Conservation (phyloP, 139 green algal species). For the Coelastrella sp. region DNA sequence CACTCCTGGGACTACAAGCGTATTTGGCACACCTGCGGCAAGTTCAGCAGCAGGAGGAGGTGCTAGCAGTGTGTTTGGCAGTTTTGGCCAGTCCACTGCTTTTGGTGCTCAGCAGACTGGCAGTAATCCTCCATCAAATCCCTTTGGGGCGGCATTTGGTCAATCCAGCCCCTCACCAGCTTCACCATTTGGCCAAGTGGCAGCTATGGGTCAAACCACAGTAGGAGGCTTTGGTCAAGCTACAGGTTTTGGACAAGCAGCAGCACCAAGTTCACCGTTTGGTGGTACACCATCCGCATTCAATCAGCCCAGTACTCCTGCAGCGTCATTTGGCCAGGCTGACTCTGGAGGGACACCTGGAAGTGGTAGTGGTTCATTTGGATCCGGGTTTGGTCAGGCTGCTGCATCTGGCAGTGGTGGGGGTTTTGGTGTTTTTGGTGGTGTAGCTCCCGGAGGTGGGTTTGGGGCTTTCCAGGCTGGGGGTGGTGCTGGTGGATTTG, state of each 20-base stretch:
- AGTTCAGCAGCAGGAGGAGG: too few relatives aligned
- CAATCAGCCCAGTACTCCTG: conserved; percentile 7
- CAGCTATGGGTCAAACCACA: too few relatives aligned
- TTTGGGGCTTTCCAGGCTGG: conserved; percentile 25
- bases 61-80: too few relatives aligned
- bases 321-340: conserved; percentile 17
- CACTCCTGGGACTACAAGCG: too few relatives aligned
- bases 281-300: not conserved
- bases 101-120: too few relatives aligned
- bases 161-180: too few relatives aligned
- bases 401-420: not conserved
- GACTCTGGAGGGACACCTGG: not conserved
- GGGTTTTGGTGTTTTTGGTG: conserved; percentile 31
- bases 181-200: too few relatives aligned
- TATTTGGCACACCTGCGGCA: too few relatives aligned
- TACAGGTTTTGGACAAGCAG: conserved; percentile 27
- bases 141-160: too few relatives aligned
- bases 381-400: conserved; percentile 24
- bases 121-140: too few relatives aligned
- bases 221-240: conserved; percentile 39
- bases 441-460: conserved; percentile 2
- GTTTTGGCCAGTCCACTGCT: too few relatives aligned
- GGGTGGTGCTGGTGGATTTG: not conserved
- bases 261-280: conserved; percentile 31
- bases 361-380: not conserved